Evolutionary conservation across 148 eudicot genomes (phyloP), one percentile per base, ranked within the genome.

Genomic region (Cornus kousa): DNA sequence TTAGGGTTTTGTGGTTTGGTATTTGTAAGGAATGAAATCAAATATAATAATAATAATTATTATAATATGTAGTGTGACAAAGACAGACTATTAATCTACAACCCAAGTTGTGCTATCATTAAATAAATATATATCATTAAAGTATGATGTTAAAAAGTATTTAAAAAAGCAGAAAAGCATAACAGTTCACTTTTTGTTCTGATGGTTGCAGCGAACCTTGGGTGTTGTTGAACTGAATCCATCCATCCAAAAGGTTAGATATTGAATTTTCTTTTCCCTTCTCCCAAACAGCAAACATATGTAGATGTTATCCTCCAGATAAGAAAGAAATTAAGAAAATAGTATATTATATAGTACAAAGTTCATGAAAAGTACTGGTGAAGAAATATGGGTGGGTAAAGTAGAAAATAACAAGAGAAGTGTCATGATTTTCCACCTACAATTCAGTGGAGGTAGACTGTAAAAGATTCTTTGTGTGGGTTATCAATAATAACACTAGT

Each of bases 171-270:
- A n/a, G 66, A 20, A 17, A 62, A 62, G 17, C 4, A 62, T 62
- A 62, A 62, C 11, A 20, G 23, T 62, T 20, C 66, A 62, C 66
- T 13, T 62, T 65, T 74, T 14, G 75, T 80, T 83, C 70, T 22
- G 70, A 60, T 79, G 55, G 75, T 28, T 66, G 70, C 48, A 73
- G 84, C 81, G 78, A 78, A 40, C 80, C 17, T 77, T 55, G 40
- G 67, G 75, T 43, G 80, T 78, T 62, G 66, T 62, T 62, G 66
- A 62, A 62, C 68, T 71, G 74, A 70, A 70, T 70, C 75, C 22
- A 59, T 70, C 59, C 68, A 71, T 59, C 28, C 11, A 69, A 55
- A 70, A 53, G 68, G 40, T 28, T 72, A 14, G 39, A 11, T 12
- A 57, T 13, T 20, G 39, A 7, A 22, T 72, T 50, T 12, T 78